phyloP scores from a whole-genome alignment of 179 eudicot genomes.

The Actinidia chinensis region DNA sequence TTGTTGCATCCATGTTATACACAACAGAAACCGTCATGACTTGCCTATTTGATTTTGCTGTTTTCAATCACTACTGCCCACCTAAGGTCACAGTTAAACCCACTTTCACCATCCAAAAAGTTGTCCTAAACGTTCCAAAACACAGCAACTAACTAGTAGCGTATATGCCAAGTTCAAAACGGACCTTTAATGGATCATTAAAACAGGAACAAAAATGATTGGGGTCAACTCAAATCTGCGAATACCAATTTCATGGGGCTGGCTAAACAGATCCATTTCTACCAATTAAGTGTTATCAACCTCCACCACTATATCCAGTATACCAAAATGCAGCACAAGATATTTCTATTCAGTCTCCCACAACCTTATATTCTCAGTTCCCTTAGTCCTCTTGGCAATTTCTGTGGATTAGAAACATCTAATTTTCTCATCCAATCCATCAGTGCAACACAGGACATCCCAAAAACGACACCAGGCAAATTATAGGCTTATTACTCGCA shows the following conservation, averaged over 20 bases:
- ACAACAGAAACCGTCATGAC: neutral
- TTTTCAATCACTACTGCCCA: neutral
- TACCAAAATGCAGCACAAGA: neutral
- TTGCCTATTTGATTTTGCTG: neutral
- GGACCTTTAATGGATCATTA: neutral
- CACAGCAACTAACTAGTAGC: neutral
- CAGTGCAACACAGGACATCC: neutral
- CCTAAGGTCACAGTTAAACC: neutral
- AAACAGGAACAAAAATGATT: neutral
- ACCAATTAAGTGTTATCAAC: neutral
- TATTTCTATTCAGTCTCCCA: neutral
- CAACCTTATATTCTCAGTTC: neutral
- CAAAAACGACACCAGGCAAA: neutral
- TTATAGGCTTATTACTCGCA: neutral
- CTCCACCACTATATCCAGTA: neutral
- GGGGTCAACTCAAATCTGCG: neutral
- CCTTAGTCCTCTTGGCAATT: constrained; percentile 6
- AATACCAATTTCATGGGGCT: too few relatives aligned
- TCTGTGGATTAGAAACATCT: neutral
- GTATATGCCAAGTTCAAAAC: neutral
- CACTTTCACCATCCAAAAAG: neutral
- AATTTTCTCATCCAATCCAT: neutral
- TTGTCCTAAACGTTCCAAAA: neutral
- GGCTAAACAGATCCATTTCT: too few relatives aligned
- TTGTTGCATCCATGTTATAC: neutral